Percentiles rank a stretch among this genome's conserved stretches.
phyloP scores from a whole-genome alignment of 2,329 filamentous ascomycete genomes.

The Pseudogymnoascus pannorum region DNA sequence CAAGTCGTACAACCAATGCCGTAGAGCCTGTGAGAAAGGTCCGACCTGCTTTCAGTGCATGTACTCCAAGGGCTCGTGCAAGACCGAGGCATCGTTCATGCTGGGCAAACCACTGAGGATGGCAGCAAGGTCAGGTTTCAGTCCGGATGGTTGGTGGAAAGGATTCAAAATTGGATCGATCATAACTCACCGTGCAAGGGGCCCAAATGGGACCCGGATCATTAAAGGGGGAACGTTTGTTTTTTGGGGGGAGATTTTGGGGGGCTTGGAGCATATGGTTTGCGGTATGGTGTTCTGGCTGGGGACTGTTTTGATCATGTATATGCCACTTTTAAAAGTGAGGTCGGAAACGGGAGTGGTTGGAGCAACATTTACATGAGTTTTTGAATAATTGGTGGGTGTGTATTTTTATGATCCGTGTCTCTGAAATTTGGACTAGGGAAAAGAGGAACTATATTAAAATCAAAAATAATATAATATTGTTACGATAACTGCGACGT shows the following conservation, averaged over 20 bases:
- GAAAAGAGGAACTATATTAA: not conserved
- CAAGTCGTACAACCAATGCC: conserved; percentile 37
- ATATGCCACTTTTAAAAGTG: not conserved
- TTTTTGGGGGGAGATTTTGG: not conserved
- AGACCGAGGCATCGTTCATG: conserved; percentile 12
- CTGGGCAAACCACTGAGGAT: conserved; percentile 12
- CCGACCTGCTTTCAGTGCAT: conserved; percentile 32
- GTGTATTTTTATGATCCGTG: not conserved
- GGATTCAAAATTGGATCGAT: conserved; percentile 5
- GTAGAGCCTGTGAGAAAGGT: conserved; percentile 38
- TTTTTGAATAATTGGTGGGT: no score
- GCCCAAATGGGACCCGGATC: not conserved
- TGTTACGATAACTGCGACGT: not conserved
- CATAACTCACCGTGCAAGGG: not conserved
- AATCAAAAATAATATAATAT: not conserved
- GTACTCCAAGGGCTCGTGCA: conserved; percentile 20
- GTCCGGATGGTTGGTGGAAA: conserved; percentile 10
- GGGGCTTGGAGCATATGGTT: not conserved
- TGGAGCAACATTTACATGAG: not conserved
- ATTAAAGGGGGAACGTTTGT: not conserved
- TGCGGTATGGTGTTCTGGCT: not conserved
- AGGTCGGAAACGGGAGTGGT: not conserved
- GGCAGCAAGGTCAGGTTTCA: conserved; percentile 7
- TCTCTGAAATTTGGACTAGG: not conserved
- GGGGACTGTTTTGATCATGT: not conserved